These are phyloP conservation scores for Gautieria morchelliformis DNA, from an alignment of 768 basidiomycete species.

Conservation along the genomic window DNA sequence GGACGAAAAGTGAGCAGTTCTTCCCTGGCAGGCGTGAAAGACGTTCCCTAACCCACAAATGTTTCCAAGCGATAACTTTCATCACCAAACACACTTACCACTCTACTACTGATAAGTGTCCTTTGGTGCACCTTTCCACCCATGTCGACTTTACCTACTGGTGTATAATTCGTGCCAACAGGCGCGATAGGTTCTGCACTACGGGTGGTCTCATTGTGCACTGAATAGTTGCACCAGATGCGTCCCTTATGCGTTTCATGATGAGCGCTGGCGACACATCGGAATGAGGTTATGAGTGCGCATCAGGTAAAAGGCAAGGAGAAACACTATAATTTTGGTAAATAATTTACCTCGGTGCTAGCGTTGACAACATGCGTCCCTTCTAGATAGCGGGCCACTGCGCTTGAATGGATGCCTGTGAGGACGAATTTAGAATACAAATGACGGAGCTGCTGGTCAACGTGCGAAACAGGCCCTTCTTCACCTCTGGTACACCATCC, in stretches of 20 bases:
- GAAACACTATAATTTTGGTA: too few relatives aligned
- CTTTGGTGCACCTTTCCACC: slow-evolving; percentile 13
- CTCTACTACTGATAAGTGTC: slow-evolving; percentile 10
- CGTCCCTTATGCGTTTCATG: slow-evolving; percentile 78
- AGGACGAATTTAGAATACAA: background rate
- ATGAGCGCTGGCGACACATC: slow-evolving; percentile 77
- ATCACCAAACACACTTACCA: slow-evolving; percentile 7
- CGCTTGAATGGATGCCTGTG: slow-evolving; percentile 68
- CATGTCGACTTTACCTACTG: slow-evolving; percentile 68
- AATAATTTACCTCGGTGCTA: slow-evolving; percentile 85
- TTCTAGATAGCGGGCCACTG: slow-evolving; percentile 71
- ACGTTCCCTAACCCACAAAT: slow-evolving; percentile 14
- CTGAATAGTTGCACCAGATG: slow-evolving; percentile 88
- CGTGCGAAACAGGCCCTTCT: slow-evolving; percentile 81
- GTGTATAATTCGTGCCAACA: slow-evolving; percentile 67
- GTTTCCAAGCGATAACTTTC: too few relatives aligned
- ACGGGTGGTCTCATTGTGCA: slow-evolving; percentile 68
- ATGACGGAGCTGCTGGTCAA: background rate
- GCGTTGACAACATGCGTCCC: slow-evolving; percentile 83
- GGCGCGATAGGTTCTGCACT: slow-evolving; percentile 74
- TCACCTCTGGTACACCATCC: slow-evolving; percentile 85
- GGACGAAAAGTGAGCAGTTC: slow-evolving; percentile 30
- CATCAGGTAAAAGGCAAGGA: slow-evolving; percentile 9
- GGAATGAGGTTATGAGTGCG: slow-evolving; percentile 11
- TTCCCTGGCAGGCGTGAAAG: slow-evolving; percentile 15